Evolutionary conservation across 768 basidiomycete species (phyloP), one percentile per base, ranked within the genome.

Genomic region (Leccinum subtestaceum): DNA sequence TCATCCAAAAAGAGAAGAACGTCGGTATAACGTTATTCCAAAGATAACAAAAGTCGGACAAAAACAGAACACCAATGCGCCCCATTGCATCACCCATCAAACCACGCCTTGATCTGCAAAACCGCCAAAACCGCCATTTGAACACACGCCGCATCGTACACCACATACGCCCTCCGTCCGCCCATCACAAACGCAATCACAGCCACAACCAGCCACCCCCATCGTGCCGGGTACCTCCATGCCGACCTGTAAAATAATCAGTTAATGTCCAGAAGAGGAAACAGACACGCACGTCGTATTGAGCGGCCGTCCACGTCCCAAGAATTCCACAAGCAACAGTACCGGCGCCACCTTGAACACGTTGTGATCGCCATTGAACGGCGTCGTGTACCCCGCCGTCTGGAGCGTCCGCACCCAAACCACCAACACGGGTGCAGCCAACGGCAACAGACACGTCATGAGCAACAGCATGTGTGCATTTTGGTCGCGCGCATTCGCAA

Each of bases 381-480:
- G 90, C 5, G 87, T 86, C 8, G 83, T 87, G 60, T 85, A 81
- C 1, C 91, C 90, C 10, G 92, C 89, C 1, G 90, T 90, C 38
- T 84, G 80, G 11, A 96, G 75, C 40, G 94, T 95, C 52, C 93
- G 84, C 2, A 88, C 88, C 95, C 95, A 98, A 2, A 96, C 93
- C 2, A 84, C 87, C 25, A 98, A 77, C 6, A 89, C 87, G 0
- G 92, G 88, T 2, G 85, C 88, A 6, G 81, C 81, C 56, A 92
- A 76, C 1, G 95, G 95, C 0, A 96, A 74, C 2, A 95, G 77
- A 82, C 87, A 88, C 17, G 89, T 87, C 83, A 94, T 85, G 34
- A 95, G 75, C 53, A 94, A 74, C 11, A 95, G 71, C 1, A 91
- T 31, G 63, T 91, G 86, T 58, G 79, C 71, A 56, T 81, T 85